Evolutionary conservation across 2,329 filamentous ascomycete species (phyloP).

Genomic region (Xylaria sp.): DNA sequence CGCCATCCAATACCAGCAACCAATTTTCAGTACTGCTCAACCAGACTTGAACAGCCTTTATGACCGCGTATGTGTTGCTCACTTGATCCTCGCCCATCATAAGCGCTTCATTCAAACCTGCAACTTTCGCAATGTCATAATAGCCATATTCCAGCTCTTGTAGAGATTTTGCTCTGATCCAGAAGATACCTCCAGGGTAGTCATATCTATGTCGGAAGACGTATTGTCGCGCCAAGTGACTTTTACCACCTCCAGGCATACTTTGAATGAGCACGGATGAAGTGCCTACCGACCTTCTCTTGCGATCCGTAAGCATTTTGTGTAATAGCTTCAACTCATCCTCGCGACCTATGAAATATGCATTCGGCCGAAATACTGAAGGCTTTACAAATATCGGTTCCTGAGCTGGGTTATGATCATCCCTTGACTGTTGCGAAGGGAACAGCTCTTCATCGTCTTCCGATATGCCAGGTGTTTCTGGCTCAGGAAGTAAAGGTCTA

Average conservation of each 20-base stretch:
- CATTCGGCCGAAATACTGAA: slow-evolving; percentile 68
- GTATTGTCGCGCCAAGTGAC: slow-evolving; percentile 75
- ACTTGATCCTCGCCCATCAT: slow-evolving; percentile 54
- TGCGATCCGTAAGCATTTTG: slow-evolving; percentile 66
- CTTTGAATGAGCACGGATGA: slow-evolving; percentile 73
- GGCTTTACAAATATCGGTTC: slow-evolving; percentile 58
- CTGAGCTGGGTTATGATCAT: slow-evolving; percentile 41
- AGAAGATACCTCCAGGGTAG: slow-evolving; percentile 75
- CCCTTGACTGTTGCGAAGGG: slow-evolving; percentile 48
- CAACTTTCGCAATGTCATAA: slow-evolving; percentile 72
- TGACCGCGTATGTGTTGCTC: slow-evolving; percentile 59
- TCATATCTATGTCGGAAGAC: slow-evolving; percentile 68
- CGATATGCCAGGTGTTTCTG: slow-evolving; percentile 41
- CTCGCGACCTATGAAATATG: slow-evolving; percentile 67
- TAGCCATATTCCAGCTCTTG: slow-evolving; percentile 70
- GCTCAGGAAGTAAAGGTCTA: slow-evolving; percentile 48
- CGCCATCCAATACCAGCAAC: slow-evolving; percentile 75
- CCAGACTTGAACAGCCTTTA: slow-evolving; percentile 70
- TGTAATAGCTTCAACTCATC: slow-evolving; percentile 69
- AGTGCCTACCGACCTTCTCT: slow-evolving; percentile 66
- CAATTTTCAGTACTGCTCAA: slow-evolving; percentile 70
- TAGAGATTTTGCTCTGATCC: slow-evolving; percentile 71
- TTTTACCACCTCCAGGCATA: slow-evolving; percentile 75
- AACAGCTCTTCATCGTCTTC: slow-evolving; percentile 44
- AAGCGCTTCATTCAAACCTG: slow-evolving; percentile 59